phyloP scores from a whole-genome alignment of 78 protist species.

The Trichosphaerium sp. region DNA sequence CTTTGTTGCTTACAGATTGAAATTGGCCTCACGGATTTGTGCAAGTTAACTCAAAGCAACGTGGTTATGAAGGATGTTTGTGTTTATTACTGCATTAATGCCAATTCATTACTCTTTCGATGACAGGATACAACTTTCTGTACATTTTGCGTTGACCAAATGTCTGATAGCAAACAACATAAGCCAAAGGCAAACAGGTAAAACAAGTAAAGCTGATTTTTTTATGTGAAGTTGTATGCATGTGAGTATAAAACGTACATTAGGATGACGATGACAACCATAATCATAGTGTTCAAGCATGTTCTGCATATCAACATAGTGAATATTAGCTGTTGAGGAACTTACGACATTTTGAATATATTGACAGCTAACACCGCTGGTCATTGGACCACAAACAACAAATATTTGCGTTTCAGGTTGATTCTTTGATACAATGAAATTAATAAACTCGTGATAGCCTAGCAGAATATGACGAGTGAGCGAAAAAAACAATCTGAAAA shows the following conservation, averaged over 20 bases:
- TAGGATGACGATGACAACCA: slow-evolving; percentile 46
- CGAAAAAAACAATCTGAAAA: too few relatives aligned
- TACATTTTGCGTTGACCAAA: slow-evolving; percentile 29
- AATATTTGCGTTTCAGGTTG: not conserved
- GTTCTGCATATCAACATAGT: slow-evolving; percentile 31
- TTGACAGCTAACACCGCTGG: slow-evolving; percentile 1
- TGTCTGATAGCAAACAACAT: too few relatives aligned
- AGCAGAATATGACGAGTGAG: too few relatives aligned
- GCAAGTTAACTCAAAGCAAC: too few relatives aligned
- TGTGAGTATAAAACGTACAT: too few relatives aligned
- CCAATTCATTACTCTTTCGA: slow-evolving; percentile 25
- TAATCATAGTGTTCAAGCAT: not conserved
- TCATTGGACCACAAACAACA: slow-evolving; percentile 46
- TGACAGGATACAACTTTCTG: not conserved
- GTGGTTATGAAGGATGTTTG: too few relatives aligned
- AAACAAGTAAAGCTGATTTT: too few relatives aligned
- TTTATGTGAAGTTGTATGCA: too few relatives aligned
- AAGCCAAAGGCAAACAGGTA: too few relatives aligned
- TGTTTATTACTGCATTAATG: too few relatives aligned
- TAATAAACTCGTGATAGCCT: slow-evolving; percentile 1
- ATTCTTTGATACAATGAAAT: not conserved
- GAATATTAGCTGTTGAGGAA: not conserved
- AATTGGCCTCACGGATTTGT: too few relatives aligned
- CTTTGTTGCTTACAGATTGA: too few relatives aligned
- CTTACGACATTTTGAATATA: slow-evolving; percentile 3